A percentile compares a stretch with the other conserved stretches of the same genome.
These are phyloP conservation scores for Strigomonas galati DNA, from an alignment of 208 protist genomes.

Conservation along the genomic window DNA sequence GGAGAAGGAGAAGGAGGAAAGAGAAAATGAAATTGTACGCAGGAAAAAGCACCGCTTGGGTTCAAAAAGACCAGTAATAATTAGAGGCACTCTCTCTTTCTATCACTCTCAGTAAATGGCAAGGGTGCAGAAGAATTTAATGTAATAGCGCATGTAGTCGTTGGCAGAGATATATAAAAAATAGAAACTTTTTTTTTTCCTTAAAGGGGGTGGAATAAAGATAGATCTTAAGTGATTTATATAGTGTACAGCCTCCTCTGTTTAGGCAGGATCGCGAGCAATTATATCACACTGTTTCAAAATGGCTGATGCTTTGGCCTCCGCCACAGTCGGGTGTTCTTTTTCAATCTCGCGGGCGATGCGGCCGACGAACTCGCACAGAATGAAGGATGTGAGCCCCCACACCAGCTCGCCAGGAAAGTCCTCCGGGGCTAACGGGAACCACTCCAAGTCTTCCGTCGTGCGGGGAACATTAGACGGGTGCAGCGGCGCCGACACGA, in stretches of 20 bases:
- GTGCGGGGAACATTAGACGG: conserved; percentile 23
- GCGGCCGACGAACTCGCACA: conserved; percentile 65
- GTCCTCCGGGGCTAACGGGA: conserved; percentile 53
- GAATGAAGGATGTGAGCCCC: conserved; percentile 75
- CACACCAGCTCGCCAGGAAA: conserved; percentile 83
- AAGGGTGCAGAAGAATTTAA: too few species aligned
- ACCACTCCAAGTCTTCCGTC: conserved; percentile 40
- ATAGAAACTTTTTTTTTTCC: too few species aligned
- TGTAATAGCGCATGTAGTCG: too few species aligned
- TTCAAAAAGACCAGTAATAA: conserved; percentile 6
- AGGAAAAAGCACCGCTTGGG: too few species aligned
- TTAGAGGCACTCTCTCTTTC: too few species aligned
- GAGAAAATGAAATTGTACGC: conserved; percentile 19
- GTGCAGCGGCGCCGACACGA: conserved; percentile 17
- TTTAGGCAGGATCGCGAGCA: conserved; percentile 6
- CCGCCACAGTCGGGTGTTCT: conserved; percentile 12
- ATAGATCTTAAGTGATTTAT: too few species aligned
- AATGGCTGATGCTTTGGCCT: conserved; percentile 10
- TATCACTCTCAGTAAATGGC: too few species aligned
- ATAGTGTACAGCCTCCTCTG: neutral
- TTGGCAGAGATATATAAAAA: neutral
- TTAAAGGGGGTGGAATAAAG: neutral
- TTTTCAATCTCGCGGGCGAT: conserved; percentile 33
- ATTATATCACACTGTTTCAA: conserved; percentile 13
- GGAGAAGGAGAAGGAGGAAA: conserved; percentile 3